Conservation (phyloP, 1,139 yeast species). For the Hemisphaericaspora xylofermentans region DNA sequence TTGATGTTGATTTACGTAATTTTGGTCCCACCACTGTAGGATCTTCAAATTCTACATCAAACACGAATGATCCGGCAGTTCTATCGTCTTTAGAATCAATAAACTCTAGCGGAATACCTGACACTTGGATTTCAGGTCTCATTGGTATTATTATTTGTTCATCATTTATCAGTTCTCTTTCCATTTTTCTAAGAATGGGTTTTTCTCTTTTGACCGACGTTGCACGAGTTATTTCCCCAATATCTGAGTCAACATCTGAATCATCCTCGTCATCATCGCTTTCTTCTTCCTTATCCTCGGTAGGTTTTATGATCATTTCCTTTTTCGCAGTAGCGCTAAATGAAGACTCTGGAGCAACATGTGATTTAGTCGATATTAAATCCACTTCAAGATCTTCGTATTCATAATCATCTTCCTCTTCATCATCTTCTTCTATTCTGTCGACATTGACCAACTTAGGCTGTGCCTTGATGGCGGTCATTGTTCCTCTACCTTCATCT, state of each 20-base stretch:
- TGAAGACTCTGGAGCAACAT: not conserved
- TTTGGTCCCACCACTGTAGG: constrained; percentile 2
- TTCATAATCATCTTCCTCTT: constrained; percentile 34
- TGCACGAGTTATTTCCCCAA: constrained; percentile 48
- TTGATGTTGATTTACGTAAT: not conserved
- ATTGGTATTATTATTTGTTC: not conserved
- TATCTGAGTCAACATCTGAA: constrained; percentile 48
- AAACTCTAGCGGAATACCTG: constrained; percentile 6
- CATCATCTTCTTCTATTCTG: constrained; percentile 51
- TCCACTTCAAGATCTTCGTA: constrained; percentile 17
- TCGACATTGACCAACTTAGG: constrained; percentile 63
- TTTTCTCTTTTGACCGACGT: constrained; percentile 31
- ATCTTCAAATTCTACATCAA: constrained; percentile 36
- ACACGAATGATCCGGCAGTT: constrained; percentile 24
- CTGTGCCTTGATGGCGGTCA: constrained; percentile 70
- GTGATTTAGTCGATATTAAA: not conserved
- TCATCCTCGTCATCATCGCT: constrained; percentile 32
- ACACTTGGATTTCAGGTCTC: not conserved
- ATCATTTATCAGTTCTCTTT: not conserved
- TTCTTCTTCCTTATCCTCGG: constrained; percentile 29
- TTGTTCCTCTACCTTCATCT: constrained; percentile 30
- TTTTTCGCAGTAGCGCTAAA: constrained; percentile 13
- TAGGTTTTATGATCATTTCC: constrained; percentile 2
- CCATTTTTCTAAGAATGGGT: not conserved
- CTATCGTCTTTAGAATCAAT: constrained; percentile 11